Evolutionary conservation across 257 asterid genomes (phyloP), one percentile per base, ranked within the genome.

Genomic region (Scutellaria minor): DNA sequence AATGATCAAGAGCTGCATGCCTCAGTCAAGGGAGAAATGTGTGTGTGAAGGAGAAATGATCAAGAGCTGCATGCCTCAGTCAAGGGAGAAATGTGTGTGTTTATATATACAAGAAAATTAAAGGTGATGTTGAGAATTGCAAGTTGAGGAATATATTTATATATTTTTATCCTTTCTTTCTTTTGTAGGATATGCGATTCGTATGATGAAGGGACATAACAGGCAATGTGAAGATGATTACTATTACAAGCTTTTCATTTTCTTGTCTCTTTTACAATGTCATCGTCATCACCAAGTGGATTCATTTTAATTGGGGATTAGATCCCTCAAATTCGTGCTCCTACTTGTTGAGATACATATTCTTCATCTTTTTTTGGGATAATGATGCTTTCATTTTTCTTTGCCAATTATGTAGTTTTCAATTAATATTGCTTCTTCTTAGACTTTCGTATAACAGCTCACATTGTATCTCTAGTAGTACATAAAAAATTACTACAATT

Each of bases 251-350:
- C 61, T 63, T 69, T 76, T 66, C 86, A 18, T 77, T 82, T 81
- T 87, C 84, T 81, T 74, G 81, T 78, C 77, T 75, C 77, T 75
- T 83, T 75, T 78, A 69, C 69, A 72, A 56, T 67, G 81, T 79
- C 78, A 77, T 9, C 31, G 31, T 77, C 79, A 77, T 70, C 68
- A 61, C 22, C 87, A 77, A 85, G 96, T 85, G 87, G 90, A 79
- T 82, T 74, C 67, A 55, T 69, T 47, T 47, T 24, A 24, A 24
- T 24, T 15, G 64, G 50, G 88, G 89, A 88, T 87, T 88, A 83
- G 83, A 87, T 90, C 79, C 89, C 62, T 54, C 72, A 80, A 79
- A 79, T 79, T 78, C 73, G 67, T 77, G 41, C 60, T 48, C 84
- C 77, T 77, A 56, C 68, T 65, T 14, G 74, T 75, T 74, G 68